Evolutionary conservation across 2,329 filamentous ascomycete genomes (phyloP), one percentile per base, ranked within the genome.

Genomic region (Fusarium ambrosium): DNA sequence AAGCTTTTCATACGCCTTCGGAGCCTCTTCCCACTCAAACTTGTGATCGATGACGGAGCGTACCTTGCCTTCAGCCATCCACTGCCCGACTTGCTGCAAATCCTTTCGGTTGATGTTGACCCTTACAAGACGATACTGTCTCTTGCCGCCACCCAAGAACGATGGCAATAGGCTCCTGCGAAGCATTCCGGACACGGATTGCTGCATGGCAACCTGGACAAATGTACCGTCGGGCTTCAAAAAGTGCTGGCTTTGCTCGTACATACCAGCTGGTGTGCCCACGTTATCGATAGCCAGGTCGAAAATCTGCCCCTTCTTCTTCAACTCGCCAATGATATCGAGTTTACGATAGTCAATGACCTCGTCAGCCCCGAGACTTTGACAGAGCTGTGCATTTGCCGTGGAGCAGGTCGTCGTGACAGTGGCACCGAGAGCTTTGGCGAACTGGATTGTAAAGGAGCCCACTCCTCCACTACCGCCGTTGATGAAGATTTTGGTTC

Each of bases 361-460:
- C 18, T 55, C 27, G 18, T 83, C 80, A 4, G 82, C 84, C 5
- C 84, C 84, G 8, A 86, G 78, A 1, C 55, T 34, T 9, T 64
- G 72, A 48, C 83, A 80, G 16, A 85, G 79, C n/a, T 79, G 72
- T 11, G 69, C 71, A 67, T 85, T 85, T 5, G 27, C 64, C 14
- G 79, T 78, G 14, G 83, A 85, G 55, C 81, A 82, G 4, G 81
- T 78, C 10, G 81, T 78, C 5, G 79, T 81, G n/a, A 84, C 82
- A n/a, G 82, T 76, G 43, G 76, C 79, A 1, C 82, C 82, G 4
- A 79, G 51, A 0, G 76, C 73, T 39, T 82, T 82, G 24, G 82
- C 84, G 10, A 86, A 69, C 69, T 85, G 84, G 6, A 86, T 79
- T 1, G 79, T 74, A 60, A 80, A 85, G 0, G 79, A 74, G 2